Evolutionary conservation across 1,284 basidiomycete species (phyloP), one percentile per base, ranked within the genome.

Genomic region (Ceraceosorus bombacis): DNA sequence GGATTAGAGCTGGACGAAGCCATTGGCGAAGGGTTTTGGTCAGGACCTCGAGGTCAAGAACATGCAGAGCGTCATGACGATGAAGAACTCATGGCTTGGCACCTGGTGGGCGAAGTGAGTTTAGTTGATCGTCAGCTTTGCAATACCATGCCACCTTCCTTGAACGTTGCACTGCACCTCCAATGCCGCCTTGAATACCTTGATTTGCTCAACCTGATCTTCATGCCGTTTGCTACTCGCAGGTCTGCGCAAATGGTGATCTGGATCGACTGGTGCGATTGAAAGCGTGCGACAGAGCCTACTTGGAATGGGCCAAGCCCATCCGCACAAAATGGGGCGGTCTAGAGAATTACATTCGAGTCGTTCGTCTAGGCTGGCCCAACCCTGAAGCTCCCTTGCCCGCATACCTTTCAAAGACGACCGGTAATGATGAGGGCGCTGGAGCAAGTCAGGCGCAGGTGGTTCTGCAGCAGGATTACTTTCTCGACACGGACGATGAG

Each of bases 321-420:
- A 64, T 70, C 5, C 54, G 62, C 5, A 41, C 49, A 2, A 9
- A 64, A 46, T 68, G 65, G 53, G 60, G 64, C 5, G 65, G 65
- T 0, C 54, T 73, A 6, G 71, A 73, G 53, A 61, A 59, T 57
- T 73, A 71, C 56, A 68, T 73, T 38, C 67, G 69, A 13, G 51
- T 53, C 6, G 58, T 60, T 2, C 58, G 71, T 1, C 59, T 73
- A 2, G 66, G 64, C 2, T 73, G 71, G 71, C 56, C 51, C 9
- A 51, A 58, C 4, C 51, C 40, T 9, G 62, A 55, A 6, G 65
- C 63, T 37, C 63, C 64, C 4, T 62, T 60, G 64, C 64, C 64
- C 6, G 63, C 66, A n/a, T 63, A 58, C n/a, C 53, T 59, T 27
- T 27, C 36, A 3, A 37, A 52, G n/a, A 52, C 9, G 51, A 52